Percentiles rank a stretch among this genome's conserved stretches.
These are phyloP conservation scores for Beauveria medogensis DNA, from an alignment of 2,329 filamentous ascomycete genomes.

Conservation along the genomic window DNA sequence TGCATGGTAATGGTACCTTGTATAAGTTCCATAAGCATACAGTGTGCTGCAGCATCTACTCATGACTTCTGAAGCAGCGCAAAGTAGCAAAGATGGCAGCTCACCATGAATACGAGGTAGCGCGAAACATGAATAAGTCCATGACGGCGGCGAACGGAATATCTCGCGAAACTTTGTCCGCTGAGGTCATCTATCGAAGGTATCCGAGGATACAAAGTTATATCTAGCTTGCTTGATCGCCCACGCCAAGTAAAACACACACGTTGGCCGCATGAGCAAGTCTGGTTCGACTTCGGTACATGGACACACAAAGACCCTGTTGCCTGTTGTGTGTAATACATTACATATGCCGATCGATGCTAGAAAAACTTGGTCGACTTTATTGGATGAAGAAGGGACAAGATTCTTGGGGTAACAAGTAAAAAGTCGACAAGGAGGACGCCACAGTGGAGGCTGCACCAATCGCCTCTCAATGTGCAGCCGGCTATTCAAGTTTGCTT, in stretches of 20 bases:
- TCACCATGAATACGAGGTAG: not conserved
- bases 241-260: not conserved
- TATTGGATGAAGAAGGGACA: not conserved
- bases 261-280: not conserved
- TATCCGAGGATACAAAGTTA: not conserved
- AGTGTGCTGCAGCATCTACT: too few relatives aligned
- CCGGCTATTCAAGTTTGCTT: not conserved
- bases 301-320: not conserved
- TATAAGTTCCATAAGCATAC: not conserved
- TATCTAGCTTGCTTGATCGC: not conserved
- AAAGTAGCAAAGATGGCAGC: not conserved
- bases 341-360: slow-evolving; percentile 2
- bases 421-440: not conserved
- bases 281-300: not conserved
- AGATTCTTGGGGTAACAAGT: not conserved
- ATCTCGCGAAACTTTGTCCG: not conserved
- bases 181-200: not conserved
- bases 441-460: not conserved
- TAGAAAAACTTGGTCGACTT: not conserved
- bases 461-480: not conserved
- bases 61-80: not conserved
- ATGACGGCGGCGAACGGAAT: not conserved
- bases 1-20: not conserved
- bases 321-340: not conserved
- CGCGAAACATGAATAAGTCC: not conserved